These are phyloP conservation scores for Komagataea norvegica DNA, from an alignment of 1,139 yeast species.

Conservation along the genomic window DNA sequence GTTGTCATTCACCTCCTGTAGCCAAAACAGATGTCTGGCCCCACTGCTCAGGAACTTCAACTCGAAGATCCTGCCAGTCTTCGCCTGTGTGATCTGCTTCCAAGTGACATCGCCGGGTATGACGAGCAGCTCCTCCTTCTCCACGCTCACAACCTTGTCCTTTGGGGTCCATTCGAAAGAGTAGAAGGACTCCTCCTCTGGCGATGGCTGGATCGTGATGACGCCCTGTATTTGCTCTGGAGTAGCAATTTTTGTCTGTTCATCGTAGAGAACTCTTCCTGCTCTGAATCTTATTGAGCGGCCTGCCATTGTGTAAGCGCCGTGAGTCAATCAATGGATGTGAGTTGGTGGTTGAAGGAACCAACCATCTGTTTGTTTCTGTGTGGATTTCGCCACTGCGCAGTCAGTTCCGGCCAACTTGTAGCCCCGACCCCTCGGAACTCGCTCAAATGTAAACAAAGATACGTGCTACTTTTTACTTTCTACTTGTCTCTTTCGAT, in stretches of 20 bases:
- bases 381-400: no score
- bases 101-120: constrained; percentile 93
- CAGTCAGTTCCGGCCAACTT: no score
- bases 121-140: constrained; percentile 66
- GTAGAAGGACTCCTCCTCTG: constrained; percentile 43
- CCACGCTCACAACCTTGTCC: constrained; percentile 36
- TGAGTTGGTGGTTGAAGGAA: neutral
- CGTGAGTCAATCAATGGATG: no score
- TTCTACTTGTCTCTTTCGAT: no score
- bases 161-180: constrained; percentile 60
- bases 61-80: constrained; percentile 81
- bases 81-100: constrained; percentile 68
- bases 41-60: constrained; percentile 80
- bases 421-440: no score
- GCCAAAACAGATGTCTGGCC: constrained; percentile 83
- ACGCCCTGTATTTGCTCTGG: constrained; percentile 77
- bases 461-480: no score
- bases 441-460: no score
- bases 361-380: neutral
- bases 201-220: constrained; percentile 55
- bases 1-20: constrained; percentile 74
- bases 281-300: constrained; percentile 79
- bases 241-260: constrained; percentile 62
- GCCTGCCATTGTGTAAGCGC: constrained; percentile 12
- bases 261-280: constrained; percentile 75